Evolutionary conservation across 2,329 filamentous ascomycete genomes (phyloP), one percentile per base, ranked within the genome.

Genomic region (Nemania sp.): DNA sequence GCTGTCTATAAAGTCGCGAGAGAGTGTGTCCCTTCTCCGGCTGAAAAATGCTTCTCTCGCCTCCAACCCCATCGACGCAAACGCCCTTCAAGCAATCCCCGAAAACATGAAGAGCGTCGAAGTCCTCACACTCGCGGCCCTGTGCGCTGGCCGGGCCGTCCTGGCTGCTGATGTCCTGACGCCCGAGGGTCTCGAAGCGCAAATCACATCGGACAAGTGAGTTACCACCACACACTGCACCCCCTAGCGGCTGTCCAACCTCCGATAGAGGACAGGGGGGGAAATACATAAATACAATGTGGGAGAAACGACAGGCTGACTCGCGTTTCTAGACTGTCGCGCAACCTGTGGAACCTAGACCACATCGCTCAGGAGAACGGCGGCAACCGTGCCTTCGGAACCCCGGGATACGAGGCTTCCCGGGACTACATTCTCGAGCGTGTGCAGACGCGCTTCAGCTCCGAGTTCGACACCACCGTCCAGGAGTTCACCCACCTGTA

Each of bases 381-480:
- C 40, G 84, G 84, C 15, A 87, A 86, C 71, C 79, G 85, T 52
- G 85, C 85, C 5, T 87, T 85, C 59, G 85, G 85, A 13, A 74
- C 82, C 10, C 82, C 83, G 1, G 85, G 85, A 13, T 87, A 81
- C 76, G 78, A 80, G 52, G 84, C 83, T 1, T 87, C 84, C 0
- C 72, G 83, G 17, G 82, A 87, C 66, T 87, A 82, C 67, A 74
- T 87, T 58, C 75, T 84, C 5, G 79, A 80, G 54, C 79, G 80
- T 12, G 71, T 75, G 12, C 65, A 73, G 60, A 74, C 65, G 34
- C 74, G 76, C 20, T 78, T 79, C 62, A 69, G 69, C 55, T 73
- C 77, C 51, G 68, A 79, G 49, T 73, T 81, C 46, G 74, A 81
- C 64, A 81, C 78, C 12, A 74, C 68, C 25, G 70, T 80, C 32